A percentile compares a stretch with the other conserved stretches of the same genome.
Conservation (phyloP, 495 filamentous ascomycete genomes). For the Penicillium crystallinum region DNA sequence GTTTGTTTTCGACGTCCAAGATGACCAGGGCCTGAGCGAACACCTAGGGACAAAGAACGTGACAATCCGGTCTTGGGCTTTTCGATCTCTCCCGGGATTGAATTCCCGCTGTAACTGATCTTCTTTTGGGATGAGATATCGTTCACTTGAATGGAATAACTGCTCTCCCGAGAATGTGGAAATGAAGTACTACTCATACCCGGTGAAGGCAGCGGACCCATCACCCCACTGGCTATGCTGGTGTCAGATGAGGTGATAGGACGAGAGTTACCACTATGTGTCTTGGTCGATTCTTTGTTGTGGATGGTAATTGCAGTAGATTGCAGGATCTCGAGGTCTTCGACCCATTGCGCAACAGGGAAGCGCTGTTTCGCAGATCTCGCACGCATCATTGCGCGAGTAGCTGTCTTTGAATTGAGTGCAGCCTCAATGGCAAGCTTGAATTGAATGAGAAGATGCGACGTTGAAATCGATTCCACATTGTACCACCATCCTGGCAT, state of each 20-base stretch:
- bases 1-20: slow-evolving; percentile 19
- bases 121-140: slow-evolving; percentile 42
- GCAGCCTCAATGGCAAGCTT: slow-evolving; percentile 64
- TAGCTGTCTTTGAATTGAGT: slow-evolving; percentile 53
- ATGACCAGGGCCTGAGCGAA: slow-evolving; percentile 44
- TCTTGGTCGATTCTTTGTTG: slow-evolving; percentile 33
- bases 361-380: slow-evolving; percentile 70
- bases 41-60: slow-evolving; percentile 41
- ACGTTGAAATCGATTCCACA: slow-evolving; percentile 64
- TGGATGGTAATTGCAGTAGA: slow-evolving; percentile 47
- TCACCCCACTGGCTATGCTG: slow-evolving; percentile 28
- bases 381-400: slow-evolving; percentile 64
- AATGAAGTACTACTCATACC: slow-evolving; percentile 30
- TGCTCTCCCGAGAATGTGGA: slow-evolving; percentile 19
- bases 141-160: slow-evolving; percentile 40
- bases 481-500: slow-evolving; percentile 74
- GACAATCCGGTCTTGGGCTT: slow-evolving; percentile 35
- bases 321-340: slow-evolving; percentile 58
- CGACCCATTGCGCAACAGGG: slow-evolving; percentile 65
- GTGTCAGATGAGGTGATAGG: slow-evolving; percentile 32
- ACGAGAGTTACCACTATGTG: slow-evolving; percentile 29
- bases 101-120: slow-evolving; percentile 40
- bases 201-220: slow-evolving; percentile 39
- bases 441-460: slow-evolving; percentile 68
- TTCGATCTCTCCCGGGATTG: slow-evolving; percentile 30